Conservation (phyloP, 306 rosid genomes). For the Medicago lupulina region DNA sequence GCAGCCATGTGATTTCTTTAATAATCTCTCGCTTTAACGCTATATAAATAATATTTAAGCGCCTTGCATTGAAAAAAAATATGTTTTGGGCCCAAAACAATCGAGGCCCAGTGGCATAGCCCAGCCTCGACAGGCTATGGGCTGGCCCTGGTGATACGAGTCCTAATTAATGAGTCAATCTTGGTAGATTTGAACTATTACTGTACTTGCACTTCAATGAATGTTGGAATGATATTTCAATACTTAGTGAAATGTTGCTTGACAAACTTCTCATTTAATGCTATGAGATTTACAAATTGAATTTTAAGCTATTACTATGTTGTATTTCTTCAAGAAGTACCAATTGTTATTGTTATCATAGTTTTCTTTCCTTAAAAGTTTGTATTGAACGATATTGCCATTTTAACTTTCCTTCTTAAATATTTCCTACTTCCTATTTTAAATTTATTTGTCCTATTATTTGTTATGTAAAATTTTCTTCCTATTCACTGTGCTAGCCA, state of each 20-base stretch:
- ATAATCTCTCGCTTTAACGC: too few species aligned
- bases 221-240: constrained; percentile 26
- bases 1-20: too few species aligned
- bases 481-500: constrained; percentile 23
- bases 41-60: too few species aligned
- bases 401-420: constrained; percentile 16
- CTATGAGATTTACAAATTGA: constrained; percentile 28
- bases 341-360: constrained; percentile 8
- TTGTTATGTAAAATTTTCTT: constrained; percentile 15
- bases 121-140: too few species aligned
- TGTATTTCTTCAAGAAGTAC: constrained; percentile 12
- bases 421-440: constrained; percentile 15
- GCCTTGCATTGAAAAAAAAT: too few species aligned
- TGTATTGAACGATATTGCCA: constrained; percentile 3
- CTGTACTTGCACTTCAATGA: neutral
- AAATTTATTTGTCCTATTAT: neutral
- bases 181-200: constrained; percentile 22
- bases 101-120: too few species aligned
- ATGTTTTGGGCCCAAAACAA: too few species aligned
- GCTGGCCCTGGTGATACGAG: neutral
- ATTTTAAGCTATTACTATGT: neutral
- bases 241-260: neutral
- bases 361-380: constrained; percentile 6
- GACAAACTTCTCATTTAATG: constrained; percentile 8
- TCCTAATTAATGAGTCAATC: constrained; percentile 27